Evolutionary conservation across 768 basidiomycete species (phyloP).

Genomic region (Phlebiopsis gigantea): DNA sequence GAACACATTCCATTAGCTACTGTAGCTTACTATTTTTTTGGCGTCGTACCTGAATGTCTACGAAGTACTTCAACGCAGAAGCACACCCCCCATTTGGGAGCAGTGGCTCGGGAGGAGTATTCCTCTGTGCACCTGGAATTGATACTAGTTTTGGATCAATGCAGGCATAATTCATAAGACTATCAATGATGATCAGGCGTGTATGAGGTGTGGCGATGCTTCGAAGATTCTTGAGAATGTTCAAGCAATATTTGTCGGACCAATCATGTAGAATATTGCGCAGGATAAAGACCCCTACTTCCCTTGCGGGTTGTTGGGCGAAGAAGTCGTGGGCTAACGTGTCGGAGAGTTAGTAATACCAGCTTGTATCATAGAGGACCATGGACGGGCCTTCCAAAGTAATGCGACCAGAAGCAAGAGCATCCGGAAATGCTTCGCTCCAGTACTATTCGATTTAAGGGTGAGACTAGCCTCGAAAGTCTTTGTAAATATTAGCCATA

Average conservation of each 20-base stretch:
- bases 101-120: neutral
- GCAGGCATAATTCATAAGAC: conserved; percentile 19
- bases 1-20: neutral
- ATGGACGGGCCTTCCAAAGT: conserved; percentile 1
- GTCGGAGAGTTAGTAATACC: neutral
- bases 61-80: neutral
- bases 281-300: conserved; percentile 21
- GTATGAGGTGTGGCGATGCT: conserved; percentile 18
- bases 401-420: neutral
- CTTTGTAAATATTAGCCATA: neutral
- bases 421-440: neutral
- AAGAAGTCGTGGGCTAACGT: conserved; percentile 20
- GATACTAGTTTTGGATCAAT: conserved; percentile 8
- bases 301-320: conserved; percentile 25
- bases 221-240: conserved; percentile 23
- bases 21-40: neutral
- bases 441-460: neutral
- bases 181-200: conserved; percentile 22
- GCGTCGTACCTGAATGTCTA: conserved; percentile 2
- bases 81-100: conserved; percentile 3
- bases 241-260: conserved; percentile 26
- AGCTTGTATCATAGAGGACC: neutral
- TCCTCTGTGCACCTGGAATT: neutral
- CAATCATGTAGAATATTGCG: conserved; percentile 28
- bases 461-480: neutral